phyloP scores from a whole-genome alignment of 371 early-diverging fungal species.

The Conidiobolus incongruus region DNA sequence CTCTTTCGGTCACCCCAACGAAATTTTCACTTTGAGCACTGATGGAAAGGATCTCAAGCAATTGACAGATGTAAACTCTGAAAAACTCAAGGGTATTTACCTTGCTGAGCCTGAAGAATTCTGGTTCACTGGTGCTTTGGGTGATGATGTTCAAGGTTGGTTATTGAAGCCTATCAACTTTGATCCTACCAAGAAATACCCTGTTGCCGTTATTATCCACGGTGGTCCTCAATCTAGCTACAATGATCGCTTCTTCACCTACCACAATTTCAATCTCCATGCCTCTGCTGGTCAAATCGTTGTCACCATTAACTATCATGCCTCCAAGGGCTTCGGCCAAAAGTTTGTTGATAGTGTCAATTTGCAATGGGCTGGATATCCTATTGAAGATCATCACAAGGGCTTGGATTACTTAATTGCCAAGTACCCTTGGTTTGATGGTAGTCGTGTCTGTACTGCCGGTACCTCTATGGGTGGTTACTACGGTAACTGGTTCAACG shows the following conservation, averaged over 20 bases:
- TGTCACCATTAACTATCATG: constrained; percentile 54
- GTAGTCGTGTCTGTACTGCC: constrained; percentile 29
- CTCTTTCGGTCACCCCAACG: too few species aligned
- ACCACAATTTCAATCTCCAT: constrained; percentile 39
- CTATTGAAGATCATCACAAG: too few species aligned
- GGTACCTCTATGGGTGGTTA: constrained; percentile 61
- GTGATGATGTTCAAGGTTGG: constrained; percentile 42
- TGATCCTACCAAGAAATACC: constrained; percentile 33
- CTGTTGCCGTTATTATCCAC: constrained; percentile 60
- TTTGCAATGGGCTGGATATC: constrained; percentile 54
- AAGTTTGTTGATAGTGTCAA: constrained; percentile 46
- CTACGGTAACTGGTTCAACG: too few species aligned
- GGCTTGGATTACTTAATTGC: constrained; percentile 38
- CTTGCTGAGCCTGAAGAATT: too few species aligned
- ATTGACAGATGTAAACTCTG: too few species aligned
- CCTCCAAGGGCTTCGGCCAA: constrained; percentile 65
- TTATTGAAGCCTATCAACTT: constrained; percentile 41
- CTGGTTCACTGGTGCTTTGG: constrained; percentile 44
- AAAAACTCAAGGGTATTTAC: too few species aligned
- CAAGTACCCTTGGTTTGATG: constrained; percentile 29
- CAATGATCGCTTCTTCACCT: not conserved
- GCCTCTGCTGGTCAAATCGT: constrained; percentile 51
- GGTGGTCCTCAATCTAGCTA: constrained; percentile 15
- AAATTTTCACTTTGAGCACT: too few species aligned
- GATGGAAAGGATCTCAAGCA: too few species aligned